phyloP scores from a whole-genome alignment of 805 yeast species.

The Torulaspora gathmanii region DNA sequence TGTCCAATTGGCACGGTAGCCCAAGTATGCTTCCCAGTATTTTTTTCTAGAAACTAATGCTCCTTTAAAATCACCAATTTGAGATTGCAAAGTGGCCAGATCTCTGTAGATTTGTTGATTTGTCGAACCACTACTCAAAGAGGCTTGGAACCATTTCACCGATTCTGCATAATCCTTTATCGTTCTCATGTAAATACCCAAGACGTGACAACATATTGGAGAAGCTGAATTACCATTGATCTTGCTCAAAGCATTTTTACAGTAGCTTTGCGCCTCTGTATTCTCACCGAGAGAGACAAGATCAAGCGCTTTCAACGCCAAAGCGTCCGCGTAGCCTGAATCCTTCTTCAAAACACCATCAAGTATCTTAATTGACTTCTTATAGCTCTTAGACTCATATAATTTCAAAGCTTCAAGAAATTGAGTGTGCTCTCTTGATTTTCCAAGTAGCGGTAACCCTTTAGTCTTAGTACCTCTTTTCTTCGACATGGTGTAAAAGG shows the following conservation, averaged over 20 bases:
- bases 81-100: conserved; percentile 72
- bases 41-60: conserved; percentile 60
- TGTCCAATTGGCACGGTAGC: conserved; percentile 88
- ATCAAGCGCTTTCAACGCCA: conserved; percentile 79
- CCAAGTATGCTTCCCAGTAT: conserved; percentile 68
- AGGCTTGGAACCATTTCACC: conserved; percentile 67
- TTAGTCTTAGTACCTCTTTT: conserved; percentile 9
- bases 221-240: conserved; percentile 45
- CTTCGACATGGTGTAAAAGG: conserved; percentile 6
- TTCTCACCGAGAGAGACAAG: conserved; percentile 53
- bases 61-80: conserved; percentile 65
- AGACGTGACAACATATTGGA: conserved; percentile 75
- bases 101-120: conserved; percentile 81
- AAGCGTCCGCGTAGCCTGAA: conserved; percentile 69
- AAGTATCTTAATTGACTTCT: conserved; percentile 71
- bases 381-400: conserved; percentile 82
- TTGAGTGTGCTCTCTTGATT: conserved; percentile 63
- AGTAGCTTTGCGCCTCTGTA: conserved; percentile 58
- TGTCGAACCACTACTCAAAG: conserved; percentile 70
- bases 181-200: conserved; percentile 76
- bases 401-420: conserved; percentile 78
- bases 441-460: conserved; percentile 11
- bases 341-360: conserved; percentile 75
- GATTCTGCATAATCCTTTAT: conserved; percentile 70
- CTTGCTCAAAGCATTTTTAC: conserved; percentile 56